Evolutionary conservation across 371 early-diverging fungal species (phyloP).

Genomic region (Apophysomyces elegans): DNA sequence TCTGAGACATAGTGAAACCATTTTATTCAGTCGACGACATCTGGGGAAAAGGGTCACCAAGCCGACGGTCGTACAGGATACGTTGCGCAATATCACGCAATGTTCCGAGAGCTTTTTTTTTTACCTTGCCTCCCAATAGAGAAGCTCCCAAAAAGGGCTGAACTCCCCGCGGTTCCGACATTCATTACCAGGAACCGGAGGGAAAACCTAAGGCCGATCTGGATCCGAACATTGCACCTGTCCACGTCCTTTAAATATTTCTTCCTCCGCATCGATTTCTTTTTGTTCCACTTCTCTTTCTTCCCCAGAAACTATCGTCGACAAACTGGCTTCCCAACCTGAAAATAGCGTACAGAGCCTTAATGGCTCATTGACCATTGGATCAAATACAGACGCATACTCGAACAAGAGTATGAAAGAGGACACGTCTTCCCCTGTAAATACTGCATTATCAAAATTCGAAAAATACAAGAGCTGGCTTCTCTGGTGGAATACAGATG

Average conservation of each 20-base stretch:
- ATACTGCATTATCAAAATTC: constrained; percentile 6
- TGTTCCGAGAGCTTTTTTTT: constrained; percentile 6
- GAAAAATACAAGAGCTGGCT: constrained; percentile 40
- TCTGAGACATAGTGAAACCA: neutral
- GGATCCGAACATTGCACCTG: neutral
- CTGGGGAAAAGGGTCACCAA: neutral
- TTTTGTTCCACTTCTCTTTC: neutral
- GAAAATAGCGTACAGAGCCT: constrained; percentile 1
- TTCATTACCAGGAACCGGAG: neutral
- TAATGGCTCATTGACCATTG: constrained; percentile 7
- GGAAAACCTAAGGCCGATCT: constrained; percentile 9
- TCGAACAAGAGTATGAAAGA: constrained; percentile 1
- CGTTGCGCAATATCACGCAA: constrained; percentile 11
- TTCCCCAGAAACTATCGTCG: no score
- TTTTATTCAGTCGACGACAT: neutral
- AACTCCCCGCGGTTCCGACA: constrained; percentile 7
- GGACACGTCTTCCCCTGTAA: neutral
- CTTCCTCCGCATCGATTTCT: constrained; percentile 5
- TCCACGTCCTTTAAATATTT: neutral
- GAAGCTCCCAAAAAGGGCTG: neutral
- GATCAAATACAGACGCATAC: neutral
- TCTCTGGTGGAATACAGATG: constrained; percentile 68
- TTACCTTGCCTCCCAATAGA: neutral
- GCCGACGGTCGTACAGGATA: constrained; percentile 2
- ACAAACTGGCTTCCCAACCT: constrained; percentile 7